Percentiles rank a stretch among this genome's conserved stretches.
Conservation (phyloP, 148 eudicot species). For the Heliosperma pusillum region DNA sequence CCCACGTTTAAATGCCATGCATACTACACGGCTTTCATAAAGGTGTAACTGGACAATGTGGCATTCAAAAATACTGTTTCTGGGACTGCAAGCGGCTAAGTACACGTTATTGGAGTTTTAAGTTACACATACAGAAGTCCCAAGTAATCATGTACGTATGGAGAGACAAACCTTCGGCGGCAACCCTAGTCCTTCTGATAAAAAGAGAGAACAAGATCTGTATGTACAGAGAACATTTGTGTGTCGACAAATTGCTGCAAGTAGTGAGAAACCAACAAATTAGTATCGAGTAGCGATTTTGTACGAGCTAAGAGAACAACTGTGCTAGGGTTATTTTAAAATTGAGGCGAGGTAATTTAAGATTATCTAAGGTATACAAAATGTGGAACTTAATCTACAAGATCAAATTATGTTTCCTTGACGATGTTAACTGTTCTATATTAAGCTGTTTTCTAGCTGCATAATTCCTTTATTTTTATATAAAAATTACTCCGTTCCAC, state of each 20-base stretch:
- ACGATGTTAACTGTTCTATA: neutral
- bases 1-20: neutral
- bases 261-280: neutral
- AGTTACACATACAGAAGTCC: slow-evolving; percentile 5
- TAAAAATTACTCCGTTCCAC: too few relatives aligned
- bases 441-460: neutral
- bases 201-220: slow-evolving; percentile 87
- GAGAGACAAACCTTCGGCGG: slow-evolving; percentile 19
- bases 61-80: neutral
- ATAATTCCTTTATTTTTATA: too few relatives aligned
- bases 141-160: neutral
- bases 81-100: neutral
- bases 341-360: neutral
- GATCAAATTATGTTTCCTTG: neutral
- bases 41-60: neutral
- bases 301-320: neutral
- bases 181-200: slow-evolving; percentile 72
- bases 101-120: neutral
- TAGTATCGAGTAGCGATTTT: neutral
- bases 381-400: neutral
- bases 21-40: neutral
- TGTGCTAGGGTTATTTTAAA: neutral
- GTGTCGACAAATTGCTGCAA: slow-evolving; percentile 83
- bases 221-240: slow-evolving; percentile 93
- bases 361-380: neutral